phyloP scores from a whole-genome alignment of 768 basidiomycete genomes.

The Boletus patriciae region DNA sequence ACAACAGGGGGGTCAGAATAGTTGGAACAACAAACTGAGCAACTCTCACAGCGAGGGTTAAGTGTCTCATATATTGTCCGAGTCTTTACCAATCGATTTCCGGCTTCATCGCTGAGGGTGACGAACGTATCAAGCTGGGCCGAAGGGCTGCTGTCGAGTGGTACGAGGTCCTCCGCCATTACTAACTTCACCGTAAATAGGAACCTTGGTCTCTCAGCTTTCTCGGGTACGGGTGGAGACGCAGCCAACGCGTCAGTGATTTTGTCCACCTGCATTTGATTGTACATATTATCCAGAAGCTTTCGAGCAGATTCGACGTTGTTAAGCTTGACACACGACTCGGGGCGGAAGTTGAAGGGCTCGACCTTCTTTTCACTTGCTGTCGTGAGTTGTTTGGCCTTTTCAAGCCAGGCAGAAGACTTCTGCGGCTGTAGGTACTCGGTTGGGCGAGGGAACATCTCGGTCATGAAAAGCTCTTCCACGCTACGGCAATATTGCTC shows the following conservation, averaged over 20 bases:
- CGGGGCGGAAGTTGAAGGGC: slow-evolving; percentile 90
- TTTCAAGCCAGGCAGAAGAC: slow-evolving; percentile 86
- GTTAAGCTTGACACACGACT: slow-evolving; percentile 97
- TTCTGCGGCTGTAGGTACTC: slow-evolving; percentile 84
- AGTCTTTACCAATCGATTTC: slow-evolving; percentile 89
- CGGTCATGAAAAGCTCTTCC: slow-evolving; percentile 87
- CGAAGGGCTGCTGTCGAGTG: slow-evolving; percentile 72
- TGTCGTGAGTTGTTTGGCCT: slow-evolving; percentile 72
- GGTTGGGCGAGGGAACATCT: slow-evolving; percentile 86
- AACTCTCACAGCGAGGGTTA: slow-evolving; percentile 79
- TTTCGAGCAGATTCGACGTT: slow-evolving; percentile 91
- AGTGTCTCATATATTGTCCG: slow-evolving; percentile 91
- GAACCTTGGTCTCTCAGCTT: slow-evolving; percentile 64
- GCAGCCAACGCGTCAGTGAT: slow-evolving; percentile 62
- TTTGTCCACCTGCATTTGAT: slow-evolving; percentile 86
- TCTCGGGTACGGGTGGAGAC: slow-evolving; percentile 70
- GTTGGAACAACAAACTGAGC: not conserved
- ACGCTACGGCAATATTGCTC: slow-evolving; percentile 89
- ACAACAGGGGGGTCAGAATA: slow-evolving; percentile 10
- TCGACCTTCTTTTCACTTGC: slow-evolving; percentile 89
- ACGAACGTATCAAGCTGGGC: slow-evolving; percentile 89
- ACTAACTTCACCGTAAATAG: slow-evolving; percentile 94
- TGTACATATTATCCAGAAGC: slow-evolving; percentile 92
- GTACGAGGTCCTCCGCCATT: slow-evolving; percentile 84
- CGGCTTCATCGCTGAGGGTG: slow-evolving; percentile 90